phyloP scores from a whole-genome alignment of 768 basidiomycete species.

The Kondoa subrosea region DNA sequence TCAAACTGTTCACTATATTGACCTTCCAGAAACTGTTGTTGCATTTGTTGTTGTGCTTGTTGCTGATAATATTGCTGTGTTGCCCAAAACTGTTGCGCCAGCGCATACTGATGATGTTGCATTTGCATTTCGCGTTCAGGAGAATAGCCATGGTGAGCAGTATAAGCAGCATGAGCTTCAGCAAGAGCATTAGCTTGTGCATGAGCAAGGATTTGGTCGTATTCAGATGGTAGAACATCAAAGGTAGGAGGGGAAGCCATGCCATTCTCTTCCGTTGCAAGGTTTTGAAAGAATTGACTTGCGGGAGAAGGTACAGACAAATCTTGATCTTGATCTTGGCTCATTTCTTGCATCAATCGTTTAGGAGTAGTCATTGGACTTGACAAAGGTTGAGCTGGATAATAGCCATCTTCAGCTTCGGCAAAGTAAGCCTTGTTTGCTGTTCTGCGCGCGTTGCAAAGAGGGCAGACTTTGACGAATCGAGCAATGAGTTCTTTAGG shows the following conservation, averaged over 20 bases:
- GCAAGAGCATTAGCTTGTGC: background rate
- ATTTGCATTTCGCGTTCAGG: too few species aligned
- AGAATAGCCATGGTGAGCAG: background rate
- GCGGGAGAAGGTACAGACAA: background rate
- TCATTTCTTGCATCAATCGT: background rate
- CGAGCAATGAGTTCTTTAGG: slow-evolving; percentile 62
- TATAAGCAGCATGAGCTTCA: background rate
- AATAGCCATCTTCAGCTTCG: background rate
- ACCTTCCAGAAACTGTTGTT: too few species aligned
- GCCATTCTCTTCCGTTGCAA: background rate
- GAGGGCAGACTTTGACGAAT: slow-evolving; percentile 64
- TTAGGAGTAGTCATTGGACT: background rate
- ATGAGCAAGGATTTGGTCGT: background rate
- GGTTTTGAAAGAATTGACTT: background rate
- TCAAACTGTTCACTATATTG: too few species aligned
- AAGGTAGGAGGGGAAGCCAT: background rate
- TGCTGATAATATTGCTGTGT: background rate
- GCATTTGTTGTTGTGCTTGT: background rate
- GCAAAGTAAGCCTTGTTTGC: slow-evolving; percentile 10
- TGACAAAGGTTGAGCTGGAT: background rate
- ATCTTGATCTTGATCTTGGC: too few species aligned
- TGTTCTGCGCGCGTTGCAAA: slow-evolving; percentile 36
- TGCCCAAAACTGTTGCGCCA: background rate
- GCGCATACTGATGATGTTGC: background rate
- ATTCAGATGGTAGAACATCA: background rate